A percentile compares a stretch with the other conserved stretches of the same genome.
These are phyloP conservation scores for Populus ilicifolia DNA, from an alignment of 345 rosid species.

Conservation along the genomic window DNA sequence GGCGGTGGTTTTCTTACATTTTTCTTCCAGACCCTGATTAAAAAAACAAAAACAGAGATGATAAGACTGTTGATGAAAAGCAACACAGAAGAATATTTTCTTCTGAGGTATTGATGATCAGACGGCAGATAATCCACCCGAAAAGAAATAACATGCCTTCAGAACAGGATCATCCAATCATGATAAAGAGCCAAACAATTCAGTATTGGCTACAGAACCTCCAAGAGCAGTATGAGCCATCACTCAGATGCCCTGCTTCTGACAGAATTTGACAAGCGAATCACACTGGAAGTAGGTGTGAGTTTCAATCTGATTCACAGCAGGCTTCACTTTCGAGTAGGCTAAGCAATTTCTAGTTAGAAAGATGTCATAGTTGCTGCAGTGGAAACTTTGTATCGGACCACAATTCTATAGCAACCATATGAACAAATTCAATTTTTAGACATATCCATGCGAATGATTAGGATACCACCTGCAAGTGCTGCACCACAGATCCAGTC, in stretches of 20 bases:
- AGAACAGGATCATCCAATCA: constrained; percentile 77
- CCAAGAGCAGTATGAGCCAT: constrained; percentile 90
- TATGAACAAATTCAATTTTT: not conserved
- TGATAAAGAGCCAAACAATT: constrained; percentile 68
- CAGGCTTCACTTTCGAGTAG: constrained; percentile 88
- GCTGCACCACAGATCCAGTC: not conserved
- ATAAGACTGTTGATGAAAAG: not conserved
- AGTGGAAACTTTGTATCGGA: constrained; percentile 10
- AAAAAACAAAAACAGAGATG: not conserved
- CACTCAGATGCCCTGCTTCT: constrained; percentile 72
- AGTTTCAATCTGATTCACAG: constrained; percentile 92
- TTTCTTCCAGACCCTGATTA: constrained; percentile 62
- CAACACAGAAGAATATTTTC: not conserved
- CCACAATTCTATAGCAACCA: not conserved
- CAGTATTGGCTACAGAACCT: constrained; percentile 68
- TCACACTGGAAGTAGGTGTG: constrained; percentile 94
- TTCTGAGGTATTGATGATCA: not conserved
- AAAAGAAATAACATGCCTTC: constrained; percentile 38
- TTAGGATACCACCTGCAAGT: not conserved
- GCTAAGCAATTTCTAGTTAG: constrained; percentile 88
- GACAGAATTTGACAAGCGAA: constrained; percentile 83
- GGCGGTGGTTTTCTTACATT: constrained; percentile 68
- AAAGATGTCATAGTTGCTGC: constrained; percentile 87
- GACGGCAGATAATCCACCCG: not conserved
- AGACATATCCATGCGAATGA: not conserved